phyloP scores from a whole-genome alignment of 1,284 basidiomycete species.

The Afroboletus lepidellus region DNA sequence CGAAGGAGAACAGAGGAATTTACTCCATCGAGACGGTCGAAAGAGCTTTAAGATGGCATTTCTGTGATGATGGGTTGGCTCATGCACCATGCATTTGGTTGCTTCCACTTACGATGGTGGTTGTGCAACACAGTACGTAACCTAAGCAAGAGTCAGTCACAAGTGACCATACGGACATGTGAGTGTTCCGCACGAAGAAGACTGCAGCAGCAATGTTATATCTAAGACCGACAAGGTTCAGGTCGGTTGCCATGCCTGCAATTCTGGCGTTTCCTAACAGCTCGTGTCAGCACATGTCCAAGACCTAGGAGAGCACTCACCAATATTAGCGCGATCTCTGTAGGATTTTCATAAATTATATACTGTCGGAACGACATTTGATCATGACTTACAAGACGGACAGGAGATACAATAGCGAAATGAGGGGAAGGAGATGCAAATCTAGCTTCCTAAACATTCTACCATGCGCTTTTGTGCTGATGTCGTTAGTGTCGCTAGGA shows the following conservation, averaged over 20 bases:
- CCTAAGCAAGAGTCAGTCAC: too few relatives aligned
- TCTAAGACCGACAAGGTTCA: slow-evolving; percentile 37
- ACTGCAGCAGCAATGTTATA: slow-evolving; percentile 46
- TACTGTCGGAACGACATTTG: too few relatives aligned
- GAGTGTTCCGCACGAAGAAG: slow-evolving; percentile 39
- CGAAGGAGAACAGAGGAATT: not conserved
- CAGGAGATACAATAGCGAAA: slow-evolving; percentile 45
- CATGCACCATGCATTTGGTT: not conserved
- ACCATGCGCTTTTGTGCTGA: slow-evolving; percentile 26
- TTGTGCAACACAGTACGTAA: too few relatives aligned
- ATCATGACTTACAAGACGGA: slow-evolving; percentile 44
- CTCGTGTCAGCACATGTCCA: not conserved
- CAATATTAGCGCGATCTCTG: slow-evolving; percentile 36
- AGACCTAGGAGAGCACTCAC: slow-evolving; percentile 6
- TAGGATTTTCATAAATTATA: not conserved
- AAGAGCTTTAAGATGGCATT: slow-evolving; percentile 45
- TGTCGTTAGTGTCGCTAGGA: not conserved
- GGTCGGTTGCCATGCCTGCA: slow-evolving; percentile 42
- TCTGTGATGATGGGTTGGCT: slow-evolving; percentile 20
- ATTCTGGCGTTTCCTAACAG: slow-evolving; percentile 30
- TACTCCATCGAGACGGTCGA: slow-evolving; percentile 47
- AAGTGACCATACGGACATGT: too few relatives aligned
- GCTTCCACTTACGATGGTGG: slow-evolving; percentile 28
- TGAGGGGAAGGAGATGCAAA: slow-evolving; percentile 37
- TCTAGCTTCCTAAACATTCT: slow-evolving; percentile 47